These are phyloP conservation scores for Botryotinia narcissicola DNA, from an alignment of 2,329 filamentous ascomycete species.

Conservation along the genomic window DNA sequence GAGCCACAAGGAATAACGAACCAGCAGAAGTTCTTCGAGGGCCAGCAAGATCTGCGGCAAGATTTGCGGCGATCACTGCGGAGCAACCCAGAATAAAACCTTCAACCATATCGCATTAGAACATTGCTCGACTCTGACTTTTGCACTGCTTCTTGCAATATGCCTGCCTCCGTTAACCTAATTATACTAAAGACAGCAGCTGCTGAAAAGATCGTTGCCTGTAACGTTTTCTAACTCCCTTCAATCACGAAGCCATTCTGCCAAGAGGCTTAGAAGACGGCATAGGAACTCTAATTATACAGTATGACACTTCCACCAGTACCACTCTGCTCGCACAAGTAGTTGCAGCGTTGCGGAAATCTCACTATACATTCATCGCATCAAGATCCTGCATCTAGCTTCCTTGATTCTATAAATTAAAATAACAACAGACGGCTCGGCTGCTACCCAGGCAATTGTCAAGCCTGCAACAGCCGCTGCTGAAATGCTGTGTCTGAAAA, in stretches of 20 bases:
- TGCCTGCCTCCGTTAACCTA: rapidly evolving
- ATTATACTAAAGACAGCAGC: background rate
- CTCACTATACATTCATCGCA: background rate
- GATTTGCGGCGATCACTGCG: background rate
- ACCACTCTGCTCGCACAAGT: background rate
- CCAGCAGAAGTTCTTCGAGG: background rate
- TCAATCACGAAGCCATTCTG: background rate
- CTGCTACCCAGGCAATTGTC: background rate
- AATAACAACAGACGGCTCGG: background rate
- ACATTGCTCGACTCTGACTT: background rate
- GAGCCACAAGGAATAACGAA: background rate
- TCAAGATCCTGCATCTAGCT: background rate
- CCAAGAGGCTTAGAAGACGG: background rate
- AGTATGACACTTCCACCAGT: rapidly evolving
- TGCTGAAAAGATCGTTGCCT: background rate
- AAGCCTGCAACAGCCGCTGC: background rate
- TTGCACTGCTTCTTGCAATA: background rate
- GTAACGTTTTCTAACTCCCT: background rate
- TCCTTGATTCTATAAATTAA: background rate
- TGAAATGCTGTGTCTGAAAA: background rate
- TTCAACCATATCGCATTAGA: background rate
- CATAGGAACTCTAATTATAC: background rate
- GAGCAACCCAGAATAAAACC: background rate
- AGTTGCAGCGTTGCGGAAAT: rapidly evolving
- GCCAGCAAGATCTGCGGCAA: background rate